Evolutionary conservation across 2,329 filamentous ascomycete species (phyloP).

Genomic region (Aurifilum marmelostoma): DNA sequence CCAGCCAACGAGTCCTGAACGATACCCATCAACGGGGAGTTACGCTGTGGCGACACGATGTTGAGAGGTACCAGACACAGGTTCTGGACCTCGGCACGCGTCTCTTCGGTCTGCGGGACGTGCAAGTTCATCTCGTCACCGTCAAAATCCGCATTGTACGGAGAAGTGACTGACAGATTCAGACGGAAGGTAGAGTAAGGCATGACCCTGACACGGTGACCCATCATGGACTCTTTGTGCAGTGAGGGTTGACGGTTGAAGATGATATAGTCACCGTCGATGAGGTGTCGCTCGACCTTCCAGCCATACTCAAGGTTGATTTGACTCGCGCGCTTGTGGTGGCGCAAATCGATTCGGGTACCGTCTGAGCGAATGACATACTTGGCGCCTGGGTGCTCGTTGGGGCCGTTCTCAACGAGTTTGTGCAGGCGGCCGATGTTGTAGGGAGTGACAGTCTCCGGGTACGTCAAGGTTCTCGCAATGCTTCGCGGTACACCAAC

Average conservation of each 20-base stretch:
- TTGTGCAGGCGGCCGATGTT: constrained; percentile 92
- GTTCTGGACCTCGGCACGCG: constrained; percentile 89
- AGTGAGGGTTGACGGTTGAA: constrained; percentile 99
- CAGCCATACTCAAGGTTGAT: constrained; percentile 92
- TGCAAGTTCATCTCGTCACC: constrained; percentile 99
- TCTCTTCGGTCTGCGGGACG: constrained; percentile 97
- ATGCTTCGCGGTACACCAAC: constrained; percentile 96
- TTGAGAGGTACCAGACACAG: constrained; percentile 98
- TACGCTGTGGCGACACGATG: constrained; percentile 96
- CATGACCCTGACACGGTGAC: constrained; percentile 96
- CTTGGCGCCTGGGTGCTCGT: constrained; percentile 92
- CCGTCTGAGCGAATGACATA: constrained; percentile 95
- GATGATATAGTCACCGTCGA: constrained; percentile 96
- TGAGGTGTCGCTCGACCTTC: constrained; percentile 97
- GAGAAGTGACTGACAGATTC: constrained; percentile 95
- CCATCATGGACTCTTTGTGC: constrained; percentile 99
- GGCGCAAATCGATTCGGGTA: constrained; percentile 90
- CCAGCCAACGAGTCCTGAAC: constrained; percentile 97
- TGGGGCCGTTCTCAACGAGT: constrained; percentile 90
- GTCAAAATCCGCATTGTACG: constrained; percentile 99
- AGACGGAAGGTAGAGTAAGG: constrained; percentile 98
- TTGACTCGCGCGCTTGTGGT: constrained; percentile 85
- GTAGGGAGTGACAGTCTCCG: constrained; percentile 95
- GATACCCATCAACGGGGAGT: constrained; percentile 98
- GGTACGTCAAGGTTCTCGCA: constrained; percentile 90